Evolutionary conservation across 2,329 filamentous ascomycete species (phyloP).

Genomic region (Aureobasidium zeae): DNA sequence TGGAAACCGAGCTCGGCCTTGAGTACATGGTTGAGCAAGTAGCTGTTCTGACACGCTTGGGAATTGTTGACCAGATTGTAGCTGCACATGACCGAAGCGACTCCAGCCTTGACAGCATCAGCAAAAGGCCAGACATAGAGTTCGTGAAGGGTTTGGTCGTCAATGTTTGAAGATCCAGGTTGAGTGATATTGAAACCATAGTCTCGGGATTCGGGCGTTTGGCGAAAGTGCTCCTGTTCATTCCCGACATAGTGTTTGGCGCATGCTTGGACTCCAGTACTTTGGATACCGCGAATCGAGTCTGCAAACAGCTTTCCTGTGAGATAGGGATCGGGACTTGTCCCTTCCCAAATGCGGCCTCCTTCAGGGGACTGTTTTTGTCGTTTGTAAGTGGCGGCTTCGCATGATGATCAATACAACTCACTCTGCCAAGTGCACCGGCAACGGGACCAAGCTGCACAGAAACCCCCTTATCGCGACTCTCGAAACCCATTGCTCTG

Average conservation of each 20-base stretch:
- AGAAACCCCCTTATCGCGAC: constrained; percentile 30
- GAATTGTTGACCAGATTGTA: constrained; percentile 60
- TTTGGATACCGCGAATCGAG: constrained; percentile 34
- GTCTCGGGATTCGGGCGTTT: constrained; percentile 25
- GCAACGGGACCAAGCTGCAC: constrained; percentile 36
- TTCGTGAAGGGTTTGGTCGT: constrained; percentile 45
- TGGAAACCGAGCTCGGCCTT: constrained; percentile 65
- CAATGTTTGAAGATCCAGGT: constrained; percentile 52
- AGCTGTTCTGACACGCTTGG: constrained; percentile 52
- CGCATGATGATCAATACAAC: background rate
- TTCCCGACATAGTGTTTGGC: constrained; percentile 51
- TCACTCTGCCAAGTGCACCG: constrained; percentile 43
- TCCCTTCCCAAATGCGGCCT: constrained; percentile 38
- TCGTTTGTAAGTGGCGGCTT: too few species aligned
- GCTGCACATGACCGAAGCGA: constrained; percentile 48
- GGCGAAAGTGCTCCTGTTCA: constrained; percentile 47
- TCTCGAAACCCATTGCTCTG: constrained; percentile 26
- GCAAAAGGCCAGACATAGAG: constrained; percentile 57
- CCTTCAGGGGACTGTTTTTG: constrained; percentile 26
- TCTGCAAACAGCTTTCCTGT: constrained; percentile 33
- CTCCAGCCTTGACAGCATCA: constrained; percentile 50
- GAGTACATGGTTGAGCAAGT: constrained; percentile 54
- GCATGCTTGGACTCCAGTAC: constrained; percentile 33
- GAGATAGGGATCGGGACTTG: constrained; percentile 35
- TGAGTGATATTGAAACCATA: constrained; percentile 39